Evolutionary conservation across 2,329 filamentous ascomycete genomes (phyloP).

Genomic region (Sclerotinia spermophila): DNA sequence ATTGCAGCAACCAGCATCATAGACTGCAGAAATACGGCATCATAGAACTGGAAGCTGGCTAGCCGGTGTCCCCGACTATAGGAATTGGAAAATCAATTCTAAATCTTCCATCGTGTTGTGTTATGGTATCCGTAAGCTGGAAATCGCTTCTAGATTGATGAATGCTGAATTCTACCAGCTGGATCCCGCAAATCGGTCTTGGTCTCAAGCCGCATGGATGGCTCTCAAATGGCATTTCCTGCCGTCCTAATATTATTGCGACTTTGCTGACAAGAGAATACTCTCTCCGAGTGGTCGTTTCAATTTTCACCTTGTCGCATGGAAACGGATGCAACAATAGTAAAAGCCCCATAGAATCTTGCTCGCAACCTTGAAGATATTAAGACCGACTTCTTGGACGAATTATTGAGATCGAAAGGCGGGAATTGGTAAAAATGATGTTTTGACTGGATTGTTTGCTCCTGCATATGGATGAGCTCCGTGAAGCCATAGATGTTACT

Average conservation of each 20-base stretch:
- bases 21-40: neutral
- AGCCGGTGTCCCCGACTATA: neutral
- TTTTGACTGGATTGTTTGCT: conserved; percentile 24
- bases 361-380: conserved; percentile 20
- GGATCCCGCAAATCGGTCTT: conserved; percentile 9
- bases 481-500: conserved; percentile 17
- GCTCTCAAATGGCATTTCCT: neutral
- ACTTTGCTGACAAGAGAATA: conserved; percentile 22
- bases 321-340: conserved; percentile 21
- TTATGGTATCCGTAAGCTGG: conserved; percentile 6
- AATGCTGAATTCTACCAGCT: neutral
- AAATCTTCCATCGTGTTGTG: neutral
- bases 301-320: neutral
- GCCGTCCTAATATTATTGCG: conserved; percentile 19
- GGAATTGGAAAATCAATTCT: neutral
- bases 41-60: neutral
- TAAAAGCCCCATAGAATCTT: conserved; percentile 17
- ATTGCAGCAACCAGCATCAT: neutral
- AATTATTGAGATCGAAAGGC: conserved; percentile 14
- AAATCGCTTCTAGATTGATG: neutral
- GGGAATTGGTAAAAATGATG: conserved; percentile 18
- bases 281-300: conserved; percentile 1
- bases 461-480: conserved; percentile 18
- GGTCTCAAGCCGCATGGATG: neutral
- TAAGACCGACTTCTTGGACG: conserved; percentile 22